Percentiles rank a stretch among this genome's conserved stretches.
These are phyloP conservation scores for Penicillium simplicissimum DNA, from an alignment of 495 filamentous ascomycete genomes.

Conservation along the genomic window DNA sequence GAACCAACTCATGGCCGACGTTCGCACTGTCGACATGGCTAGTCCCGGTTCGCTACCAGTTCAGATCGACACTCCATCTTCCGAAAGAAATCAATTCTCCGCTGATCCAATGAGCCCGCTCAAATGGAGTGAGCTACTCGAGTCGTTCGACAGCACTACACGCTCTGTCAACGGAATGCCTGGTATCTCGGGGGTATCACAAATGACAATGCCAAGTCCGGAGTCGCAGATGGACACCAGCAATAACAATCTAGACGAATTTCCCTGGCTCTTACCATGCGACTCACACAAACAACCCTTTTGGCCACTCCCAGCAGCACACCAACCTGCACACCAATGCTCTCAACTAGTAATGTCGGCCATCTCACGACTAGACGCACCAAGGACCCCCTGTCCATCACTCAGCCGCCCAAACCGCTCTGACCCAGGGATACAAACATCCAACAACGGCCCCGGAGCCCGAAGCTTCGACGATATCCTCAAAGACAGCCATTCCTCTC, in stretches of 20 bases:
- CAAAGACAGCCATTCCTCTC: conserved; percentile 10
- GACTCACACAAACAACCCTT: neutral
- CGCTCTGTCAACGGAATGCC: neutral
- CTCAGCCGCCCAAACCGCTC: neutral
- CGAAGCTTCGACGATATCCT: conserved; percentile 13
- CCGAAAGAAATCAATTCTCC: conserved; percentile 7
- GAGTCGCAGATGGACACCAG: neutral
- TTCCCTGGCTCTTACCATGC: neutral
- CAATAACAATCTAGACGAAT: neutral
- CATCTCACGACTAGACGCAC: conserved; percentile 8
- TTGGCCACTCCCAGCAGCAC: neutral
- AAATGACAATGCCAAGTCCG: neutral
- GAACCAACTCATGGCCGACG: neutral
- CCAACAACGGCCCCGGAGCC: conserved; percentile 1
- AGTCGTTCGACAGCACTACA: neutral
- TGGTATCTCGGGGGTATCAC: neutral
- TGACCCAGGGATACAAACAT: neutral
- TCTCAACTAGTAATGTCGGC: conserved; percentile 11
- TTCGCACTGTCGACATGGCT: neutral
- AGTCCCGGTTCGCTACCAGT: neutral
- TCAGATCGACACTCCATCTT: conserved; percentile 1
- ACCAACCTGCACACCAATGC: conserved; percentile 4
- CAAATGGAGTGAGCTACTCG: conserved; percentile 7
- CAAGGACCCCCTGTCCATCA: conserved; percentile 7
- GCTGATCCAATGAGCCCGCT: conserved; percentile 9